Base-by-base conservation (phyloP, 371 early-diverging fungal genomes). In the Syncephalis plumigaleata region DNA sequence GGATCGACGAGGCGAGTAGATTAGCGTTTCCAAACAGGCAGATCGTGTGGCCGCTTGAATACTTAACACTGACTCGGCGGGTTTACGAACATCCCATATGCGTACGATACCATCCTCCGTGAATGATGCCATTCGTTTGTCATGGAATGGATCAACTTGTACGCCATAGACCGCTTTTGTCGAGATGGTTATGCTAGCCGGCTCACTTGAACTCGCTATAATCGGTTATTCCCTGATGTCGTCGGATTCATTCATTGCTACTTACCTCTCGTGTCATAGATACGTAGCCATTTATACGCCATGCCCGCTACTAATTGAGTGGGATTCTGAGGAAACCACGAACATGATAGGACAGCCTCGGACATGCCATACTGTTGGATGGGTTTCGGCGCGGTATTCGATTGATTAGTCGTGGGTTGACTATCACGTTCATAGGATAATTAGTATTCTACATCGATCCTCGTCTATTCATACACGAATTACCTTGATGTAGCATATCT, bases 141-240 rank as follows among this genome's bases (percentile, higher is more conserved):
- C 53, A 48, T 79, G 62, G 58, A 80, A 84, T 0, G 85, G 87
- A 57, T 87, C 87, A 13, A 72, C 56, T 26, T 62, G 57, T 2
- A 83, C 59, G 5, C 85, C 84, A 43, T 76, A 66, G 1, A 85
- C 78, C 13, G 84, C 77, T 49, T 81, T 84, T 1, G 86, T 84
- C 0, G 70, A 54, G 23, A 79, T 75, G 7, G 71, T 62, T 26
- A 77, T 40, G 24, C 53, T 54, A 3, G 73, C 50, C 16, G 55
- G 57, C 1, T 13, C 27, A 18, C 23, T 20, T 15, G 50, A 50
- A 39, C 46, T 44, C 42, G 38, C 39, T 47, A 22, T 23, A 24
- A 2, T 24, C 7, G 31, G n/a, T 36, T 42, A 22, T 39, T 36
- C 21, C 36, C 26, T 39, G 17, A 18, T 36, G 20, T 21, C 2